phyloP scores from a whole-genome alignment of 306 rosid species.

The Cicer cuneatum region DNA sequence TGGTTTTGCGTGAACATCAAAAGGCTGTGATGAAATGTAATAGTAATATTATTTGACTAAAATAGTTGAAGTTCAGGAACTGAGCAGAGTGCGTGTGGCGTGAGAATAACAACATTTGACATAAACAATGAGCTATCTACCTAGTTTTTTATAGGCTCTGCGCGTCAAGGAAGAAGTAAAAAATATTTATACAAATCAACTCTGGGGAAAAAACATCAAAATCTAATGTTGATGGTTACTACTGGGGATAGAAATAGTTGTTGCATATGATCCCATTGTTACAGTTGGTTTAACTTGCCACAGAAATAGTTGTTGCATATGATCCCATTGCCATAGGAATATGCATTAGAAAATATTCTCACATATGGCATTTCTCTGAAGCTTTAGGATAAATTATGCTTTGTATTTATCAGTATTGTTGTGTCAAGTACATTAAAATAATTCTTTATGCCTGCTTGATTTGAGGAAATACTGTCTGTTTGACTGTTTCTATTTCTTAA shows the following conservation, averaged over 20 bases:
- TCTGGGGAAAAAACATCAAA: neutral
- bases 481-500: neutral
- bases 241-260: constrained; percentile 31
- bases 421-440: constrained; percentile 22
- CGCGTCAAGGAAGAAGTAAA: neutral
- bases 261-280: constrained; percentile 11
- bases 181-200: constrained; percentile 24
- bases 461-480: constrained; percentile 2
- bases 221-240: constrained; percentile 9
- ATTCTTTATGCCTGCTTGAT: neutral
- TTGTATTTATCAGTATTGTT: constrained; percentile 18
- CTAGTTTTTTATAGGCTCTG: constrained; percentile 5
- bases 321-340: constrained; percentile 11
- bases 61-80: neutral
- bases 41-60: constrained; percentile 9
- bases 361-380: constrained; percentile 17
- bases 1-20: neutral
- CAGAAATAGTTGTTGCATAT: constrained; percentile 13
- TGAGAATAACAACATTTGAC: constrained; percentile 16
- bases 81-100: constrained; percentile 16
- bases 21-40: neutral
- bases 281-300: constrained; percentile 21
- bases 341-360: constrained; percentile 23
- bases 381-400: constrained; percentile 18
- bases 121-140: constrained; percentile 9